Evolutionary conservation across 2,329 filamentous ascomycete genomes (phyloP).

Genomic region (Chrysoporthe cubensis): DNA sequence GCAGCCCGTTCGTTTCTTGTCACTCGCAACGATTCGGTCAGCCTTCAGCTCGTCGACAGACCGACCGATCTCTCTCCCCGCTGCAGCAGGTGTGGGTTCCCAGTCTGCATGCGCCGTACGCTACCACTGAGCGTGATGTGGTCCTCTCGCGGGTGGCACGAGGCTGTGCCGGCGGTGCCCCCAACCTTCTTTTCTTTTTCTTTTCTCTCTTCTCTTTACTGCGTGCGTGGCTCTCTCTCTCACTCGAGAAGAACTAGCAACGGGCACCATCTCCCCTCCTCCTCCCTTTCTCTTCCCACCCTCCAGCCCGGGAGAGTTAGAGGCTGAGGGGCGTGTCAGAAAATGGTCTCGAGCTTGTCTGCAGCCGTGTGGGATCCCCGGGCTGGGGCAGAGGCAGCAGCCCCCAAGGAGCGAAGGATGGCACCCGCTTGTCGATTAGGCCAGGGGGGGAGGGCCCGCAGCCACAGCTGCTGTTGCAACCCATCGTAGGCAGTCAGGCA

Average conservation of each 20-base stretch:
- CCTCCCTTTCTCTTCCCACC: background rate
- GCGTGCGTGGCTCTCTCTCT: background rate
- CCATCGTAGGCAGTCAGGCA: background rate
- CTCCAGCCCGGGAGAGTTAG: background rate
- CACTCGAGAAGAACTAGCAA: background rate
- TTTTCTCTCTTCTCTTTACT: background rate
- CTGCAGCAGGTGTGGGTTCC: background rate
- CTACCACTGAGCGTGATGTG: background rate
- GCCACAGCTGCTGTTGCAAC: background rate
- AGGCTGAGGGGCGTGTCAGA: slow-evolving; percentile 2
- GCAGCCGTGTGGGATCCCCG: background rate
- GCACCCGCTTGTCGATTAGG: background rate
- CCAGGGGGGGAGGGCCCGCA: background rate
- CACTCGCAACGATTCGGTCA: background rate
- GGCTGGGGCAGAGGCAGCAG: background rate
- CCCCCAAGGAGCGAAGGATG: slow-evolving; percentile 4
- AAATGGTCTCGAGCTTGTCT: background rate
- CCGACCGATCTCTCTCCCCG: background rate
- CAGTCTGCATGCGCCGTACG: background rate
- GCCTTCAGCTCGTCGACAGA: background rate
- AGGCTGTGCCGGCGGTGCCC: background rate
- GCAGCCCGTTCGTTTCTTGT: background rate
- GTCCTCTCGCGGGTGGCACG: background rate
- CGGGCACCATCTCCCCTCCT: background rate
- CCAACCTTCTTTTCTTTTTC: background rate